phyloP scores from a whole-genome alignment of 2,329 filamentous ascomycete genomes.

The Ascochyta rabiei region DNA sequence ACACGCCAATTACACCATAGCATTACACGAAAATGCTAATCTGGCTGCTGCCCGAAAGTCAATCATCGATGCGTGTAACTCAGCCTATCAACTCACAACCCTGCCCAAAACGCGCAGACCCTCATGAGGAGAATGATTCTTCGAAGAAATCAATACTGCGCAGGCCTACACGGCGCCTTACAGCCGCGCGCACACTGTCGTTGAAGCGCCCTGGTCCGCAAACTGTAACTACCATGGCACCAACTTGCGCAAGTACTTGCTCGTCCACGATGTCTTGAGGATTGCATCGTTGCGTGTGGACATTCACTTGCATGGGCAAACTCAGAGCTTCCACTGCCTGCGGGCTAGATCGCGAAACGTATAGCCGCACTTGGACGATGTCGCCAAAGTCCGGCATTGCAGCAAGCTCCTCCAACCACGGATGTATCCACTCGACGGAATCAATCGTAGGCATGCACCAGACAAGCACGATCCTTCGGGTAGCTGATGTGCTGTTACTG shows the following conservation, averaged over 20 bases:
- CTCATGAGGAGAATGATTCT: conserved; percentile 67
- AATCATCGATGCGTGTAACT: neutral
- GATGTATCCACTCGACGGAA: conserved; percentile 85
- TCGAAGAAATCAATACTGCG: conserved; percentile 75
- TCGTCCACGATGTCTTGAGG: conserved; percentile 73
- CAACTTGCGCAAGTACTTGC: conserved; percentile 77
- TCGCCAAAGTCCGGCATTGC: conserved; percentile 77
- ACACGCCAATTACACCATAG: neutral
- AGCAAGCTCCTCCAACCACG: conserved; percentile 83
- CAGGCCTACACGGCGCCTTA: conserved; percentile 65
- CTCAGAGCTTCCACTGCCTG: conserved; percentile 70
- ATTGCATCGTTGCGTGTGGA: conserved; percentile 83
- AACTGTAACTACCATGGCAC: conserved; percentile 84
- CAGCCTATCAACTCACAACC: neutral
- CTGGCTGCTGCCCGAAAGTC: neutral
- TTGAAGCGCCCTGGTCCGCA: conserved; percentile 74
- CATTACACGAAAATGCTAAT: neutral
- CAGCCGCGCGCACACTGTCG: conserved; percentile 72
- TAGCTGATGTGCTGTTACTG: conserved; percentile 73
- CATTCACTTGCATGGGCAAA: conserved; percentile 65
- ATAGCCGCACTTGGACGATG: conserved; percentile 81
- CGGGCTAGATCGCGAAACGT: conserved; percentile 81
- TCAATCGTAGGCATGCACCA: conserved; percentile 89
- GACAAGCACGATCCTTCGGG: conserved; percentile 76
- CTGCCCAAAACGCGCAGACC: neutral